Percentiles rank a stretch among this genome's conserved stretches.
Conservation (phyloP, 345 rosid species). For the Mallotus nudiflorus region DNA sequence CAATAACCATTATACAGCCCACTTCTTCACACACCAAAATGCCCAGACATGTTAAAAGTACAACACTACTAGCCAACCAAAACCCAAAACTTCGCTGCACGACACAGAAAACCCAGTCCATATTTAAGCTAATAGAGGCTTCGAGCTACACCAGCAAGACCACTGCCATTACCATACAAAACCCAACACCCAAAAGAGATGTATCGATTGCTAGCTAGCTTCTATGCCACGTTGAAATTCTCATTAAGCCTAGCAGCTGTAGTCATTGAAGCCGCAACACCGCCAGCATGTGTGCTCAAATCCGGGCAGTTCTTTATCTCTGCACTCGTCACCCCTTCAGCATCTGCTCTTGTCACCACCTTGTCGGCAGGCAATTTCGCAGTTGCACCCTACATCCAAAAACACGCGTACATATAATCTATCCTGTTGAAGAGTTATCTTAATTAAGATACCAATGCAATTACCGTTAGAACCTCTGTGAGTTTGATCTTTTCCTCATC, state of each 20-base stretch:
- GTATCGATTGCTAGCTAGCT: too few species aligned
- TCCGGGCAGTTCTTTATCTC: conserved; percentile 68
- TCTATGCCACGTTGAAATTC: conserved; percentile 6
- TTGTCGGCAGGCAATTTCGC: conserved; percentile 56
- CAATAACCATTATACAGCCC: too few species aligned
- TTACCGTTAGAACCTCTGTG: conserved; percentile 45
- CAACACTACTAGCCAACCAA: too few species aligned
- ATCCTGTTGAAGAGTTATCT: too few species aligned
- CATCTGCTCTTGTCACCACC: conserved; percentile 61
- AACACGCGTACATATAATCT: background rate
- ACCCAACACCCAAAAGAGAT: too few species aligned
- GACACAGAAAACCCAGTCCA: too few species aligned
- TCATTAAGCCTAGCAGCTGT: conserved; percentile 73
- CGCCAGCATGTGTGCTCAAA: conserved; percentile 49
- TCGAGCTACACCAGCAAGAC: too few species aligned
- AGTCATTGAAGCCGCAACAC: conserved; percentile 62
- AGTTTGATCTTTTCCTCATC: conserved; percentile 63
- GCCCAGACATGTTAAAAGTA: too few species aligned
- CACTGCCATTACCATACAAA: too few species aligned
- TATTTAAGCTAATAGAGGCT: too few species aligned
- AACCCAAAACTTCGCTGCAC: too few species aligned
- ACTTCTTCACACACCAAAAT: too few species aligned
- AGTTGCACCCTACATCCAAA: conserved; percentile 46
- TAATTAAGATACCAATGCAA: background rate
- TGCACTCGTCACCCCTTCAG: conserved; percentile 60